phyloP scores from a whole-genome alignment of 768 basidiomycete species.

The Mycena belliarum region DNA sequence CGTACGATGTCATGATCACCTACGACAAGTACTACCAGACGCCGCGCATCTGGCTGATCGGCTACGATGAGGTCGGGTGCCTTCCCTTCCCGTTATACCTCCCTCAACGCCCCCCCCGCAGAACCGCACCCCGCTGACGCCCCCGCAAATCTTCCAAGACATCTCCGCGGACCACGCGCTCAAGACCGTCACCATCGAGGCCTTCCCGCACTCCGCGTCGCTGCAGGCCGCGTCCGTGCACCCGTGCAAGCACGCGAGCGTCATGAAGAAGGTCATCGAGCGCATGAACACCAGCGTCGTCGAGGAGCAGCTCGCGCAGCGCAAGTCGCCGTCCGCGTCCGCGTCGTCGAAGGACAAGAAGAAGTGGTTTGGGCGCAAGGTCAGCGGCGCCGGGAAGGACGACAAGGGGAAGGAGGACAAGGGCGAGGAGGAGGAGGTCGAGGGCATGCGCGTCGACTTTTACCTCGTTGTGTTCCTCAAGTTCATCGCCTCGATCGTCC shows the following conservation, averaged over 20 bases:
- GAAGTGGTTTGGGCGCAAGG: constrained; percentile 83
- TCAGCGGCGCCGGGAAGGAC: constrained; percentile 58
- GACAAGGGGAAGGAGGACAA: constrained; percentile 63
- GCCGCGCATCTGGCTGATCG: constrained; percentile 95
- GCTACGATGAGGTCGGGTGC: constrained; percentile 84
- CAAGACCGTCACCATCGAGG: constrained; percentile 98
- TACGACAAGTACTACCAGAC: constrained; percentile 99
- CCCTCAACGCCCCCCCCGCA: neutral
- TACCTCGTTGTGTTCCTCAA: constrained; percentile 98
- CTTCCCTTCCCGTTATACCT: neutral
- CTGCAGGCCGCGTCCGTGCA: constrained; percentile 92
- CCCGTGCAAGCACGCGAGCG: constrained; percentile 97
- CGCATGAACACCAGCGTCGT: constrained; percentile 91
- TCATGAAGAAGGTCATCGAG: constrained; percentile 99
- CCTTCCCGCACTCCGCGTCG: constrained; percentile 90
- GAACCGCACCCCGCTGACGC: constrained; percentile 88
- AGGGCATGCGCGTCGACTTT: constrained; percentile 96
- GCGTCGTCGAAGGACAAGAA: constrained; percentile 53
- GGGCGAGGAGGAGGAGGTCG: constrained; percentile 67
- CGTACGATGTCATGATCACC: constrained; percentile 99
- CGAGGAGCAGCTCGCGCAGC: constrained; percentile 76
- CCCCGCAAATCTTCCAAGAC: constrained; percentile 94
- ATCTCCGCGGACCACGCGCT: constrained; percentile 95
- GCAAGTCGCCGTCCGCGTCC: constrained; percentile 37
- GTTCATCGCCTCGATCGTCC: constrained; percentile 97